Percentiles rank a stretch among this genome's conserved stretches.
Conservation (phyloP, 805 yeast species). For the Metschnikowia bowlesiae region DNA sequence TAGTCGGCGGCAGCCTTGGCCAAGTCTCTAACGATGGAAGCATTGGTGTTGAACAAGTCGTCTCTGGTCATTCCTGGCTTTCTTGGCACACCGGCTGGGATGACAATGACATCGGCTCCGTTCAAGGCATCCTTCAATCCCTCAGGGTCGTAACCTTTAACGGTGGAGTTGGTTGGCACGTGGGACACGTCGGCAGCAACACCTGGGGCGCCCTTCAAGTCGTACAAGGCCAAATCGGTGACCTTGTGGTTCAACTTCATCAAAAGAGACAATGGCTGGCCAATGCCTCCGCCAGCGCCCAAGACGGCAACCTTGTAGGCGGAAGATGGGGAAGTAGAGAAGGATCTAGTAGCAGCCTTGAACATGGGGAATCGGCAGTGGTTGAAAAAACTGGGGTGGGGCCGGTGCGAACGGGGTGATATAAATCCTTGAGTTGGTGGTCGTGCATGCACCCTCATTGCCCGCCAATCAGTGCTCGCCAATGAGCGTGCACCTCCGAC, state of each 20-base stretch:
- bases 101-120: slow-evolving; percentile 80
- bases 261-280: slow-evolving; percentile 59
- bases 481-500: not conserved
- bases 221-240: slow-evolving; percentile 80
- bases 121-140: slow-evolving; percentile 64
- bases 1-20: slow-evolving; percentile 79
- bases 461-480: slow-evolving; percentile 7
- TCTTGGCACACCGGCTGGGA: slow-evolving; percentile 98
- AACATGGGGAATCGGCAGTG: slow-evolving; percentile 40
- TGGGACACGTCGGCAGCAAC: slow-evolving; percentile 96
- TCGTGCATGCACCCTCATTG: slow-evolving; percentile 1
- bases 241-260: slow-evolving; percentile 86
- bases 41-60: slow-evolving; percentile 93
- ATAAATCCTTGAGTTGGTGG: slow-evolving; percentile 1
- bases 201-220: slow-evolving; percentile 90
- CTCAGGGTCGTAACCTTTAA: slow-evolving; percentile 84
- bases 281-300: slow-evolving; percentile 94
- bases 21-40: slow-evolving; percentile 89
- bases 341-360: slow-evolving; percentile 55
- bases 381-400: not conserved
- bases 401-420: slow-evolving; percentile 3
- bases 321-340: slow-evolving; percentile 60
- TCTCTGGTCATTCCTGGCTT: slow-evolving; percentile 99
- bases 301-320: slow-evolving; percentile 72
- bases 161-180: slow-evolving; percentile 87